Percentiles rank a stretch among this genome's conserved stretches.
These are phyloP conservation scores for Pestalotiopsis sp. DNA, from an alignment of 2,329 filamentous ascomycete species.

Conservation along the genomic window DNA sequence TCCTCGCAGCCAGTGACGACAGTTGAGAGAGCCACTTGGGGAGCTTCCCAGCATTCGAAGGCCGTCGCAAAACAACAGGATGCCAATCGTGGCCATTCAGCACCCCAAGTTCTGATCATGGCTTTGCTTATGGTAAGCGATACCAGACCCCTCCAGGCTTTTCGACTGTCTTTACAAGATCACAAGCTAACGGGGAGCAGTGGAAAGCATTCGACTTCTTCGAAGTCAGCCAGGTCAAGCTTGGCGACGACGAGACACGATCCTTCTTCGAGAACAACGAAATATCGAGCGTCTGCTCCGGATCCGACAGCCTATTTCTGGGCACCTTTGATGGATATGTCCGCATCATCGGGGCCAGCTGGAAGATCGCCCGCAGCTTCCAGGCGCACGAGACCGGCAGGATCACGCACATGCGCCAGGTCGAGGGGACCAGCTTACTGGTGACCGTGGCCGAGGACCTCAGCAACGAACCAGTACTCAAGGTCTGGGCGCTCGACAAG, in stretches of 20 bases:
- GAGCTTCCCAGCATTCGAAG: background rate
- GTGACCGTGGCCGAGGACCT: conserved; percentile 89
- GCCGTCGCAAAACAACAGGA: conserved; percentile 2
- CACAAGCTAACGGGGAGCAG: conserved; percentile 44
- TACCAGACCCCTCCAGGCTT: too few species aligned
- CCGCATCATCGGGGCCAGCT: conserved; percentile 82
- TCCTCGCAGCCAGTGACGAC: conserved; percentile 7
- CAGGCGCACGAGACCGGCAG: conserved; percentile 79
- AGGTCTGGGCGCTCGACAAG: conserved; percentile 97
- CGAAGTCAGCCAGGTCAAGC: conserved; percentile 83
- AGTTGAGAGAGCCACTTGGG: background rate
- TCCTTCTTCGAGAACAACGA: conserved; percentile 81
- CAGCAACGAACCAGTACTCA: conserved; percentile 82
- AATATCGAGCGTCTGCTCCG: conserved; percentile 81
- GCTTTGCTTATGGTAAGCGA: conserved; percentile 35
- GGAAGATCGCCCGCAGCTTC: conserved; percentile 87
- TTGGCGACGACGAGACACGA: conserved; percentile 77
- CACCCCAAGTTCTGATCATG: conserved; percentile 25
- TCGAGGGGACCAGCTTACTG: conserved; percentile 83
- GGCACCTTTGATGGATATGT: conserved; percentile 85
- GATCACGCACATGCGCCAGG: conserved; percentile 90
- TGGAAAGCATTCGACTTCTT: conserved; percentile 99
- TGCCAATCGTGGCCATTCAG: background rate
- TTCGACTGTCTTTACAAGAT: background rate
- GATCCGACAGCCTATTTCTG: conserved; percentile 86